These are phyloP conservation scores for Datura wrightii DNA, from an alignment of 257 asterid genomes.

Conservation along the genomic window DNA sequence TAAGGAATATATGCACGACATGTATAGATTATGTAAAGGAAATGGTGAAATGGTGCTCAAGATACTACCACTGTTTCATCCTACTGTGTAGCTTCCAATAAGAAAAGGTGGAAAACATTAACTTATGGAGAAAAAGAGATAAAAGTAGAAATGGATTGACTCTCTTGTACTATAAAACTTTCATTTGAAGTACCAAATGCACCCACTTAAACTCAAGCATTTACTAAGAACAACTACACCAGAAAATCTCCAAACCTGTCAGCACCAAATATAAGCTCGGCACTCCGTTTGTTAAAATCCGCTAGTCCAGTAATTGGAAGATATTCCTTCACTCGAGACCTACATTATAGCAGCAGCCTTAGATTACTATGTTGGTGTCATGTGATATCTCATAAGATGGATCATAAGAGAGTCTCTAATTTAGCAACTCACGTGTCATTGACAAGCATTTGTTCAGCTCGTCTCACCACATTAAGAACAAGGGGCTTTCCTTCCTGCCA, in stretches of 20 bases:
- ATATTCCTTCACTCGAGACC: constrained; percentile 84
- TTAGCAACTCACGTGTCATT: constrained; percentile 59
- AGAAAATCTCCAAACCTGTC: constrained; percentile 54
- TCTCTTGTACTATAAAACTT: not conserved
- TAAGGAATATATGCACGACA: not conserved
- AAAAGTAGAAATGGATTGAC: not conserved
- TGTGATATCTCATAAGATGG: not conserved
- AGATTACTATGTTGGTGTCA: constrained; percentile 7
- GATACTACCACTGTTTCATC: not conserved
- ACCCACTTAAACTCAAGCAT: not conserved
- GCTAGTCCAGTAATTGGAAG: constrained; percentile 80
- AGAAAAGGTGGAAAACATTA: not conserved
- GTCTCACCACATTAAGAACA: constrained; percentile 78
- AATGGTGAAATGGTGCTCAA: not conserved
- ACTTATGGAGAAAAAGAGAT: not conserved
- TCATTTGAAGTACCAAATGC: not conserved
- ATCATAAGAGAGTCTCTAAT: constrained; percentile 21
- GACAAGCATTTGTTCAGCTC: constrained; percentile 77
- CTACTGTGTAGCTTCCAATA: not conserved
- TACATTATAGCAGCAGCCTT: constrained; percentile 33
- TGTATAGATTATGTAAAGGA: not conserved
- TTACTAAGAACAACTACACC: not conserved
- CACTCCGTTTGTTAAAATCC: constrained; percentile 84
- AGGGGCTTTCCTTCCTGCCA: constrained; percentile 85
- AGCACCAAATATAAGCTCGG: constrained; percentile 83